These are phyloP conservation scores for Aspergillus sp. DNA, from an alignment of 2,329 filamentous ascomycete species.

Conservation along the genomic window DNA sequence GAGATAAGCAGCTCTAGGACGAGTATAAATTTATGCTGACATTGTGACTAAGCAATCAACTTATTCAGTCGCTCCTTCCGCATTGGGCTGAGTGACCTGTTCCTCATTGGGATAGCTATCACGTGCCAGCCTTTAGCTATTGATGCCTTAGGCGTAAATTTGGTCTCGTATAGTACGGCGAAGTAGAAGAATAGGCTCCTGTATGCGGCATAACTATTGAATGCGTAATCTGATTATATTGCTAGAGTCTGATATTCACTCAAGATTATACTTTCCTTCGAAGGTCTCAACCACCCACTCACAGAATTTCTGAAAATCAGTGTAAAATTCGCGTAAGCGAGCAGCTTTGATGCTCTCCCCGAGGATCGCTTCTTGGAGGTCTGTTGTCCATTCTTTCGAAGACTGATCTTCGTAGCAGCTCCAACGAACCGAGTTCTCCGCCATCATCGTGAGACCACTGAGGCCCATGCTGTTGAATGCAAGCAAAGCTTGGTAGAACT, in stretches of 20 bases:
- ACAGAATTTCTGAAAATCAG: slow-evolving; percentile 86
- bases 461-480: slow-evolving; percentile 90
- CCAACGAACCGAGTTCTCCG: slow-evolving; percentile 91
- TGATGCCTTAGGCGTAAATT: neutral
- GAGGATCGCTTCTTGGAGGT: slow-evolving; percentile 70
- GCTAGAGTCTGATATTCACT: neutral
- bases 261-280: slow-evolving; percentile 29
- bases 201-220: neutral
- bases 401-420: slow-evolving; percentile 81
- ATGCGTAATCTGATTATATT: neutral
- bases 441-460: slow-evolving; percentile 79
- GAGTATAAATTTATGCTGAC: neutral
- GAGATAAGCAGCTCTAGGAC: neutral
- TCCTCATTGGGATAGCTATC: neutral
- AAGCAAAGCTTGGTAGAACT: slow-evolving; percentile 92
- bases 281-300: slow-evolving; percentile 84
- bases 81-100: neutral
- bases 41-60: neutral
- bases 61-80: neutral
- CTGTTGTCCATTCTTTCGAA: slow-evolving; percentile 67
- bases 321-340: slow-evolving; percentile 73
- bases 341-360: slow-evolving; percentile 70
- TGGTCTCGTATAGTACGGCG: neutral
- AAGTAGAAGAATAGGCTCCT: neutral
- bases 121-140: neutral